Percentiles rank a stretch among this genome's conserved stretches.
These are phyloP conservation scores for Amphichorda felina DNA, from an alignment of 2,329 filamentous ascomycete species.

Conservation along the genomic window DNA sequence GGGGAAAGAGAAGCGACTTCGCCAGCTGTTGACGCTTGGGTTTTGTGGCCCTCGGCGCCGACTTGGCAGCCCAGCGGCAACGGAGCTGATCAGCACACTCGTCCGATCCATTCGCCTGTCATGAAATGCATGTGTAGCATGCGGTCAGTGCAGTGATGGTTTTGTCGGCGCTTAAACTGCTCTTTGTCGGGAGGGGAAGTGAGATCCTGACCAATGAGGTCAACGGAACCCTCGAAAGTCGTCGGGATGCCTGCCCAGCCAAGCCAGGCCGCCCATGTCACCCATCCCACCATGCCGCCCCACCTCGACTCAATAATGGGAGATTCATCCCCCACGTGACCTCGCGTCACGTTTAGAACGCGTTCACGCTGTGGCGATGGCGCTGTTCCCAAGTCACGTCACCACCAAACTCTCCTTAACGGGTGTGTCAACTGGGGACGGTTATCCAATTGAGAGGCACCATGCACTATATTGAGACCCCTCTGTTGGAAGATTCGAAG, in stretches of 20 bases:
- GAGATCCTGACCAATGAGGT: conserved; percentile 1
- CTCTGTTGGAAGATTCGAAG: not conserved
- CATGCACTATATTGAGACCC: not conserved
- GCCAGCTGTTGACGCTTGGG: not conserved
- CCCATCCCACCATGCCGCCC: not conserved
- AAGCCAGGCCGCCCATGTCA: not conserved
- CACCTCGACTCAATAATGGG: not conserved
- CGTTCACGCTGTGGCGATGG: not conserved
- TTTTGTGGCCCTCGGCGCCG: conserved; percentile 1
- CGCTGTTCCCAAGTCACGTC: not conserved
- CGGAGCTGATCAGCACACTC: not conserved
- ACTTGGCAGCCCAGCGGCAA: conserved; percentile 1
- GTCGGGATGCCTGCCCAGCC: not conserved
- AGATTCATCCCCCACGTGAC: conserved; percentile 3
- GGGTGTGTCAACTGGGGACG: not conserved
- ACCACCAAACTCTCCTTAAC: not conserved
- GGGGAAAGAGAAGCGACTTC: too few relatives aligned
- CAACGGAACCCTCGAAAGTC: too few relatives aligned
- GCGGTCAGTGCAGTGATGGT: conserved; percentile 4
- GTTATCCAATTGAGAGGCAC: not conserved
- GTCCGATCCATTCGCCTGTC: conserved; percentile 1
- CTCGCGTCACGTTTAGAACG: conserved; percentile 3
- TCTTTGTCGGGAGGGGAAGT: conserved; percentile 4
- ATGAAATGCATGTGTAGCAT: not conserved
- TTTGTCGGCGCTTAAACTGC: conserved; percentile 6